Evolutionary conservation across 169 alveolate species (phyloP).

Genomic region (Toxoplasma gondii): DNA sequence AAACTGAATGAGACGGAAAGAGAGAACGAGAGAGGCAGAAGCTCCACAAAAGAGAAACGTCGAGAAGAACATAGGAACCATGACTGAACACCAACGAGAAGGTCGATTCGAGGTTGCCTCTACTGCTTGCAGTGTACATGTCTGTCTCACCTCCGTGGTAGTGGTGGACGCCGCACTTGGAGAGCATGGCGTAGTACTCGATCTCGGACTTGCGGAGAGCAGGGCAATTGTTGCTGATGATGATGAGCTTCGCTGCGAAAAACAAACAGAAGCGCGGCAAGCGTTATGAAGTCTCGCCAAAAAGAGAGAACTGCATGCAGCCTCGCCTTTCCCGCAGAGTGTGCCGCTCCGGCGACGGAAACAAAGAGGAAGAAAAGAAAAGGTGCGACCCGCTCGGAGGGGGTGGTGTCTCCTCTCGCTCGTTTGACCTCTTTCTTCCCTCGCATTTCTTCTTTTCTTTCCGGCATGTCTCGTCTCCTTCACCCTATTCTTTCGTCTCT

Average conservation of each 20-base stretch:
- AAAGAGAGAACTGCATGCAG: neutral
- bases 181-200: slow-evolving; percentile 97
- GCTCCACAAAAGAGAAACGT: too few relatives aligned
- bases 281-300: neutral
- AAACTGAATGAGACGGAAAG: too few relatives aligned
- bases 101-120: too few relatives aligned
- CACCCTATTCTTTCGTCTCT: too few relatives aligned
- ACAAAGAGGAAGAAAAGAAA: neutral
- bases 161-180: slow-evolving; percentile 88
- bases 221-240: slow-evolving; percentile 97
- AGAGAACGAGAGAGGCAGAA: too few relatives aligned
- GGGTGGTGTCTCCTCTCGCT: too few relatives aligned
- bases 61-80: too few relatives aligned
- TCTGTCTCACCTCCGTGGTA: slow-evolving; percentile 55
- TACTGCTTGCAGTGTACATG: too few relatives aligned
- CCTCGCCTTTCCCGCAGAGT: neutral
- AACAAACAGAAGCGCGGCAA: neutral
- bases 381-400: too few relatives aligned
- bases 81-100: too few relatives aligned
- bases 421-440: neutral
- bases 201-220: slow-evolving; percentile 97
- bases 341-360: neutral
- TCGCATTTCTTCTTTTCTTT: too few relatives aligned
- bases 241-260: slow-evolving; percentile 88
- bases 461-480: too few relatives aligned